Evolutionary conservation across 2,329 filamentous ascomycete genomes (phyloP), one percentile per base, ranked within the genome.

Genomic region (Sporothrix inflata): DNA sequence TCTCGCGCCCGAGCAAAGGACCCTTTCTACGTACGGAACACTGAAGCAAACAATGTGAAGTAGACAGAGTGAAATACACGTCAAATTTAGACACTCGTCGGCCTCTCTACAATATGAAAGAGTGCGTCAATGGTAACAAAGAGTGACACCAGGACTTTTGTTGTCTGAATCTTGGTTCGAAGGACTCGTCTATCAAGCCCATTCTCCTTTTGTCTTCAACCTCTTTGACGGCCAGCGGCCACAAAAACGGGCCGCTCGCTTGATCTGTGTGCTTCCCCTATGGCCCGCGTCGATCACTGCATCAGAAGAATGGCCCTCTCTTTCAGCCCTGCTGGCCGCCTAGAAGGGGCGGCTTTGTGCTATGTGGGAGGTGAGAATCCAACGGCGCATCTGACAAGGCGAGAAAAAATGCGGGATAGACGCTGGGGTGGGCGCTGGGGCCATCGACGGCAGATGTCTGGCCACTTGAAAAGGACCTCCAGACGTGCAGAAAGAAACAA

Each of bases 301-400:
- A 38, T 45, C 60, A 21, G 38, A 16, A 27, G 16, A n/a, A 42
- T 1, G 19, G 19, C 12, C 60, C 1, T 14, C 38, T 63, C 12
- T 61, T 38, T 69, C 66, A 69, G 66, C 66, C 66, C 47, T 69
- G 47, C 30, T 53, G 66, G 66, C 66, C 47, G 66, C 19, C 4
- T n/a, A 9, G 38, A 42, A 24, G 3, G 34, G 57, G 42, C 34
- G 30, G 12, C 21, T 47, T 30, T 65, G 42, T 27, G 21, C 27
- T 30, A 38, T 34, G 30, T 34, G 6, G 30, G 30, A 34, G 30
- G 51, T 55, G 21, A 4, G 21, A 27, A 27, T 30, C 30, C 14
- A 16, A 34, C 24, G 3, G 24, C 53, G 4, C 2, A 12, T 21
- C 49, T 53, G 49, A 12, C n/a, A 53, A 3, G 49, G 49, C 49